Conservation (phyloP, 1,284 basidiomycete genomes). For the Austroboletus niveus region DNA sequence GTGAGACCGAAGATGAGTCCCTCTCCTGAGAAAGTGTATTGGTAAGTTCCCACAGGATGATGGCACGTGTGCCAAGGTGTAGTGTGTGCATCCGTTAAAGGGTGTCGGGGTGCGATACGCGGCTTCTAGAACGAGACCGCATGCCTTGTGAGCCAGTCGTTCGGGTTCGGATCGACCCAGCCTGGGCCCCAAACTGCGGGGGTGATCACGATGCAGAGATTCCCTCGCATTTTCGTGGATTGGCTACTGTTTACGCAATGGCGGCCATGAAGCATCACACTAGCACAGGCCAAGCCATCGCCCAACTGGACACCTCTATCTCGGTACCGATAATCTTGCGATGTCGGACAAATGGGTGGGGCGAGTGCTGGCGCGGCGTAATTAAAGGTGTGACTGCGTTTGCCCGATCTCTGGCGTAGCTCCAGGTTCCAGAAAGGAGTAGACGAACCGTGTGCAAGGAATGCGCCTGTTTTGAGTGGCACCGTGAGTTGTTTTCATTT, state of each 20-base stretch:
- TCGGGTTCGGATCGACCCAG: slow-evolving; percentile 28
- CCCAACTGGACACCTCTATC: slow-evolving; percentile 11
- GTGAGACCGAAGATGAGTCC: slow-evolving; percentile 6
- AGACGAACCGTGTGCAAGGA: background rate
- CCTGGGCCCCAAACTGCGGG: slow-evolving; percentile 32
- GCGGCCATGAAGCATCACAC: slow-evolving; percentile 6
- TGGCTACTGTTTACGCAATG: slow-evolving; percentile 20
- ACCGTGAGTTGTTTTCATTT: slow-evolving; percentile 13
- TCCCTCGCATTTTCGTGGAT: slow-evolving; percentile 17
- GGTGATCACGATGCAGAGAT: slow-evolving; percentile 14
- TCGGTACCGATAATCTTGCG: slow-evolving; percentile 25
- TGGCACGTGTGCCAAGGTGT: slow-evolving; percentile 24
- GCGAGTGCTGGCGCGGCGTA: slow-evolving; percentile 13
- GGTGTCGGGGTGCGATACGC: slow-evolving; percentile 25
- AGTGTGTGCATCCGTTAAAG: slow-evolving; percentile 13
- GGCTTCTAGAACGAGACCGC: slow-evolving; percentile 23
- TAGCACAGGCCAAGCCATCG: slow-evolving; percentile 6
- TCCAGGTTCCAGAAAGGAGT: slow-evolving; percentile 10
- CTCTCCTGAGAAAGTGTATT: slow-evolving; percentile 12
- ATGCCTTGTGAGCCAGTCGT: slow-evolving; percentile 12
- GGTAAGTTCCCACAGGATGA: slow-evolving; percentile 21
- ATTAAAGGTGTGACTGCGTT: slow-evolving; percentile 11
- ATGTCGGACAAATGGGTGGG: slow-evolving; percentile 9
- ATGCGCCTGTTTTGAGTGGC: slow-evolving; percentile 3
- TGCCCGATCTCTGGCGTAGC: slow-evolving; percentile 14